Conservation (phyloP, 768 basidiomycete species). For the Mycena belliarum region DNA sequence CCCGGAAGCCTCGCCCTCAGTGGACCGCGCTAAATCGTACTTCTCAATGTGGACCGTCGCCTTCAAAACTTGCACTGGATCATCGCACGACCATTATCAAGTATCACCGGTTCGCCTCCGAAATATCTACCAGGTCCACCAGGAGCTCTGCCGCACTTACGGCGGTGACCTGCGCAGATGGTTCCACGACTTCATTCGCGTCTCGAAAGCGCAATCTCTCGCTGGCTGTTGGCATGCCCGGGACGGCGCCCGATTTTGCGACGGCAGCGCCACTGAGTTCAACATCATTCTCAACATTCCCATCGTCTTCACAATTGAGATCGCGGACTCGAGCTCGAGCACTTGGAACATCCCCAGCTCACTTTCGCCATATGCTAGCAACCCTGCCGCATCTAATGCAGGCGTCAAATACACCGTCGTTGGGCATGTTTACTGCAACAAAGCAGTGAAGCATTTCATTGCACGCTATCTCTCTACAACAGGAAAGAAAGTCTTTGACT, state of each 20-base stretch:
- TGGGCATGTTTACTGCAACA: background rate
- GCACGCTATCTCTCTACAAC: background rate
- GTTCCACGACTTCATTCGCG: constrained; percentile 2
- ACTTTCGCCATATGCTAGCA: background rate
- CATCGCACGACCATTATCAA: background rate
- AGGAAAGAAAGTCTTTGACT: constrained; percentile 3
- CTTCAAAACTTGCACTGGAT: background rate
- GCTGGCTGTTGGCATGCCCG: background rate
- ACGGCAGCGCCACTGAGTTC: background rate
- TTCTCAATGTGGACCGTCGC: background rate
- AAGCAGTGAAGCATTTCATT: background rate
- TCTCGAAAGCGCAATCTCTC: background rate
- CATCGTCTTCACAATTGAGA: background rate
- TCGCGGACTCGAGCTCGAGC: background rate
- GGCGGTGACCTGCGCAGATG: constrained; percentile 1
- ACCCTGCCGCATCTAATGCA: background rate
- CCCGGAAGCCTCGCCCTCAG: background rate
- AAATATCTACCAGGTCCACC: background rate
- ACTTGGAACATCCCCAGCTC: background rate
- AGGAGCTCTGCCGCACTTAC: background rate
- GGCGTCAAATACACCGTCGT: constrained; percentile 4
- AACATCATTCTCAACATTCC: constrained; percentile 4
- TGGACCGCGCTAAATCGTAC: background rate
- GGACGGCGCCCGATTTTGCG: background rate
- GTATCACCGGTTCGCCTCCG: background rate